Percentiles rank a stretch among this genome's conserved stretches.
phyloP scores from a whole-genome alignment of 352 stramenopile species.

The Blastocystis sp. region DNA sequence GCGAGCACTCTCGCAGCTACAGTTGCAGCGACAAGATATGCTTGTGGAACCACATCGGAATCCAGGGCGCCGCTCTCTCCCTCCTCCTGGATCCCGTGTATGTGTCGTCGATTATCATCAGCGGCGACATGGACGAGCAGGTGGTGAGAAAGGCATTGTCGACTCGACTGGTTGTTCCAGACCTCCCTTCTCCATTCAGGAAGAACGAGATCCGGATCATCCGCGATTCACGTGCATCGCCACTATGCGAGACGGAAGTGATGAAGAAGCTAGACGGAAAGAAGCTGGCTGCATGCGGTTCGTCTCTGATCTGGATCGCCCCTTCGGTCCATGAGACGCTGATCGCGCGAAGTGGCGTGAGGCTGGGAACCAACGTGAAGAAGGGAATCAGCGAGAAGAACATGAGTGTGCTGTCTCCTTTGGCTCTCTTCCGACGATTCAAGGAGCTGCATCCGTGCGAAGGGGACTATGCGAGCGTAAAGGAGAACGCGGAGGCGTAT shows the following conservation, averaged over 20 bases:
- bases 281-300: constrained; percentile 29
- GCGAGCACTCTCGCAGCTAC: constrained; percentile 53
- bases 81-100: constrained; percentile 16
- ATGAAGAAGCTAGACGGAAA: constrained; percentile 35
- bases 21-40: constrained; percentile 69
- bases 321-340: constrained; percentile 1
- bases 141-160: neutral
- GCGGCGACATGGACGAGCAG: constrained; percentile 21
- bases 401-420: neutral
- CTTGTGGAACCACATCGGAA: constrained; percentile 33
- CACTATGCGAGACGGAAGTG: constrained; percentile 46
- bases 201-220: neutral
- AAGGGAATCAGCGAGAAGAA: constrained; percentile 59
- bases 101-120: constrained; percentile 3
- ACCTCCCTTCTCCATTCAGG: neutral
- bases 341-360: constrained; percentile 36
- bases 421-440: neutral
- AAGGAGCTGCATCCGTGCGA: neutral
- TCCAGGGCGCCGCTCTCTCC: constrained; percentile 21
- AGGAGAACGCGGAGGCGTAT: neutral
- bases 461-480: neutral
- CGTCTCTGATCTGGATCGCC: neutral
- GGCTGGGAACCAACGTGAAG: constrained; percentile 57
- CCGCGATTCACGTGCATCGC: neutral
- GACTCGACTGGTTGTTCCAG: neutral